Evolutionary conservation across 2,329 filamentous ascomycete species (phyloP).

Genomic region (Zasmidium citrigriseum): DNA sequence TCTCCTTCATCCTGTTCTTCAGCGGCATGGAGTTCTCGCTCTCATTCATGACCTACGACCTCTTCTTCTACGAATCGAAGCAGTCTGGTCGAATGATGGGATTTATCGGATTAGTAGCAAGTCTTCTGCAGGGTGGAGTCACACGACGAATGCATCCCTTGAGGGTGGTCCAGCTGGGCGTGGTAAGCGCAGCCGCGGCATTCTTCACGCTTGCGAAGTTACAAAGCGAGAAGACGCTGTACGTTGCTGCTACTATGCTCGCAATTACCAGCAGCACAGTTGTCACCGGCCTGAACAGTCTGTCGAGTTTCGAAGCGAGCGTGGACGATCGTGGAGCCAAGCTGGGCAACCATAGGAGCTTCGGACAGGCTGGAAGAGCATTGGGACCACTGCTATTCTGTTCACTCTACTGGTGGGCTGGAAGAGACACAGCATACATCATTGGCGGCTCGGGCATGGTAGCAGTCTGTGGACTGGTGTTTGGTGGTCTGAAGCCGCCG

Average conservation of each 20-base stretch:
- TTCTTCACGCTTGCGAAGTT: conserved; percentile 78
- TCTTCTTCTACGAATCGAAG: conserved; percentile 78
- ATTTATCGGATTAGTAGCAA: conserved; percentile 87
- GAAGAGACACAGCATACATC: conserved; percentile 79
- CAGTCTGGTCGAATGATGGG: conserved; percentile 85
- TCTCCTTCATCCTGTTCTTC: conserved; percentile 93
- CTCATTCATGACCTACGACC: conserved; percentile 94
- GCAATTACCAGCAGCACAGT: conserved; percentile 93
- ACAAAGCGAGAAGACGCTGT: conserved; percentile 68
- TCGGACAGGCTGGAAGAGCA: conserved; percentile 84
- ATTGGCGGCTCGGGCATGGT: conserved; percentile 80
- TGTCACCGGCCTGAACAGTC: conserved; percentile 86
- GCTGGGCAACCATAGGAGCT: conserved; percentile 76
- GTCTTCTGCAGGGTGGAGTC: conserved; percentile 88
- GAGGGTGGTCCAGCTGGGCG: conserved; percentile 74
- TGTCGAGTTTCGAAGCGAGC: conserved; percentile 85
- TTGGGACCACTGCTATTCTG: conserved; percentile 89
- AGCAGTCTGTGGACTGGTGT: conserved; percentile 69
- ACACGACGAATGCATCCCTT: conserved; percentile 83
- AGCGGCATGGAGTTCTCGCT: conserved; percentile 97
- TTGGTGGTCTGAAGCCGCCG: conserved; percentile 71
- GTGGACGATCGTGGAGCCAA: conserved; percentile 81
- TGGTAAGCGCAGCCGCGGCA: conserved; percentile 73
- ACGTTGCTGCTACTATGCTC: conserved; percentile 77
- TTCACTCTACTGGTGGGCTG: conserved; percentile 97